Base-by-base conservation (phyloP, 352 stramenopile genomes). In the Globisporangium irregulare region DNA sequence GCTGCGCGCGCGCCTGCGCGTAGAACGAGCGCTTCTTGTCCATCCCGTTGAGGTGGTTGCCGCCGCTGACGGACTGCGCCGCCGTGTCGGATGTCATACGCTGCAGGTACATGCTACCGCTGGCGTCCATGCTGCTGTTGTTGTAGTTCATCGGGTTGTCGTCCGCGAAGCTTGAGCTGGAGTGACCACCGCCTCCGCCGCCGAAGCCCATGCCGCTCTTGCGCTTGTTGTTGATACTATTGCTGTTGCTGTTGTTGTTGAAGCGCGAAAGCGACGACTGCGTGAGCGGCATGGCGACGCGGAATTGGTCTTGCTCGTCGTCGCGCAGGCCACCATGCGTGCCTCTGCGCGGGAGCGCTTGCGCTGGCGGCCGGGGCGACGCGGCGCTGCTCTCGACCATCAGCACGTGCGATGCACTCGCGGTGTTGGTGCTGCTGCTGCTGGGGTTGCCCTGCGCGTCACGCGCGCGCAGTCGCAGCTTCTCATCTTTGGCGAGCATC, bases 21-120 rank as follows among this genome's bases (percentile, higher is more conserved):
- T 84, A 82, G 64, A 89, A 89, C 48, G 77, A 89, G 20, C 72
- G 70, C 75, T 87, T 89, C 73, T 89, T 89, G 27, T 80, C 73
- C 18, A 64, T 24, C 36, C 25, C 25, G 43, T n/a, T 20, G 15
- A 1, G 15, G 15, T 50, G n/a, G 15, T 48, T 59, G 27, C 73
- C 50, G n/a, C 18, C 46, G 2, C 24, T 36, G 32, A 68, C 4
- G 24, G 60, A 68, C 38, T 46, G 55, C 14, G 50, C 1, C 41
- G 57, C 48, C 29, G 61, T 57, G 29, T 71, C 66, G 1, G 66
- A 67, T 27, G 59, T 71, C 51, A 67, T 36, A 38, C 55, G 62
- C 43, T 68, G 63, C 14, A 66, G 38, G 36, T 56, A 29, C 29
- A 41, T 53, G 9, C 55, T 38, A 5, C 43, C 43, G 43, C 15